phyloP scores from a whole-genome alignment of 1,284 basidiomycete species.

The Cutaneotrichosporon spelunceum region DNA sequence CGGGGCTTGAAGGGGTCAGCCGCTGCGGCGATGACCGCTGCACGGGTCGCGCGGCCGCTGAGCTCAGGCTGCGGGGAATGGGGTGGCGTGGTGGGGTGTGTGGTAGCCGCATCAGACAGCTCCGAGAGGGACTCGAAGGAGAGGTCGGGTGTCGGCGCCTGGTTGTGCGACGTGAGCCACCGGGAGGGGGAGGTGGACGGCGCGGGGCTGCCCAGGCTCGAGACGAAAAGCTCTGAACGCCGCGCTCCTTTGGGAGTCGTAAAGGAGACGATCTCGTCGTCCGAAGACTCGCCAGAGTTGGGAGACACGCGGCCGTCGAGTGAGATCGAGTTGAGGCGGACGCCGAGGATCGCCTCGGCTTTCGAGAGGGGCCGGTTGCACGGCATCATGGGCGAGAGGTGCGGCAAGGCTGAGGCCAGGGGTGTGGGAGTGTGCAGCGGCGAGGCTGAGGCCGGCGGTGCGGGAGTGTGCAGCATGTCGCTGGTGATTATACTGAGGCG shows the following conservation, averaged over 20 bases:
- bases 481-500: background rate
- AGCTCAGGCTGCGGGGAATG: background rate
- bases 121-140: slow-evolving; percentile 3
- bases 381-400: background rate
- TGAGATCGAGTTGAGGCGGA: background rate
- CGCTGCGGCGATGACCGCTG: background rate
- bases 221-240: slow-evolving; percentile 5
- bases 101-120: background rate
- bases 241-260: slow-evolving; percentile 7
- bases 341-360: slow-evolving; percentile 6
- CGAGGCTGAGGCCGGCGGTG: background rate
- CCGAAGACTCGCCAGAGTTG: background rate
- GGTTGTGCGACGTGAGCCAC: background rate
- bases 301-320: background rate
- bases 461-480: background rate
- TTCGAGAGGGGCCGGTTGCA: slow-evolving; percentile 1
- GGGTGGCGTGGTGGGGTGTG: background rate
- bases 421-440: background rate
- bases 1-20: slow-evolving; percentile 1
- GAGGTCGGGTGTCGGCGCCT: background rate
- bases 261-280: slow-evolving; percentile 14
- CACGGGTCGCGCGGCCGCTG: background rate
- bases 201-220: background rate
- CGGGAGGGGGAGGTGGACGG: background rate
- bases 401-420: background rate